Base-by-base conservation (phyloP, 1,284 basidiomycete species). In the Ceratobasidium sp. region DNA sequence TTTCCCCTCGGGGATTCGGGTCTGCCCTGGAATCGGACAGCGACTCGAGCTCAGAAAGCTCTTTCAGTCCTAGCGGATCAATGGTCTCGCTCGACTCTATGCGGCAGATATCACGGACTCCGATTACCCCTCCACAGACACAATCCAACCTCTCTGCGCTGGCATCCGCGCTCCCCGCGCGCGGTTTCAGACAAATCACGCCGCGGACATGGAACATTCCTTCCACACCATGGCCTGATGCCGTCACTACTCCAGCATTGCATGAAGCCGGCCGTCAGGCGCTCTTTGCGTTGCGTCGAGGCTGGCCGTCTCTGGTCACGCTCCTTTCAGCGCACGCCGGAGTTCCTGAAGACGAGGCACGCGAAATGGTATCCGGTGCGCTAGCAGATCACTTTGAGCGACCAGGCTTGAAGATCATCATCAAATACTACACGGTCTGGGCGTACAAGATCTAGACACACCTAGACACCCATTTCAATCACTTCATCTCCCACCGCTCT, bases 231-330 rank as follows among this genome's bases (percentile, higher is more conserved):
- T 71, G 66, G 66, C 56, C 69, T 22, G 56, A 62, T 29, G 45
- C 56, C 22, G 45, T 48, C 27, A 50, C 54, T 57, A 41, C 36
- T 1, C 69, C 69, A 1, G 22, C 44, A 15, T 29, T 72, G 31
- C 57, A 72, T 47, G 56, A 72, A 31, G 56, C 69, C 11, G 69
- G 69, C 24, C 57, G 69, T 15, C 69, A 51, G 60, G 41, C 57
- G 29, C 47, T 50, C 19, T 29, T 72, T 24, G 54, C 54, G 3
- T n/a, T 72, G 27, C 69, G 45, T 1, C 27, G 29, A 8, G 69
- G 69, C 1, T 72, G 69, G 69, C 69, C 69, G 17, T 60, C 56
- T 19, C 69, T 72, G 0, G 69, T 72, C 29, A 54, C 69, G 17
- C 56, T 72, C 17, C 69, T 72, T 8, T 51, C 54, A 3, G 47